Evolutionary conservation across 148 eudicot genomes (phyloP), one percentile per base, ranked within the genome.

Genomic region (Dysphania ambrosioides): DNA sequence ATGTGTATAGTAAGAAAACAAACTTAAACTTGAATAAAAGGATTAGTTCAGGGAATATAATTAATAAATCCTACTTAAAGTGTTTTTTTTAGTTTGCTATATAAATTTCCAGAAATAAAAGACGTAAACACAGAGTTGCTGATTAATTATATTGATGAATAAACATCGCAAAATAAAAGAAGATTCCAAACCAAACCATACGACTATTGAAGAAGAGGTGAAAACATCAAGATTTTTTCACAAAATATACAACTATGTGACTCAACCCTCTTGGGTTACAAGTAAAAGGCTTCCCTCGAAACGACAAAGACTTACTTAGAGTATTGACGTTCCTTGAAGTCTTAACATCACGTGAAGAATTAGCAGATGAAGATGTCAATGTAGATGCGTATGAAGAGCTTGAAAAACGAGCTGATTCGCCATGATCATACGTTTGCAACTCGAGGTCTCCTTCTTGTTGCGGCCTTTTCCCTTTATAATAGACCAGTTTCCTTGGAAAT

Each of bases 251-350:
- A 26, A 65, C 49, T 24, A 79, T 24, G 26, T 42, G 65, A 64
- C 72, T 66, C 6, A 80, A 80, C 18, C 75, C 76, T 21, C 71
- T 62, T 40, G 71, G 82, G 42, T 49, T 66, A 40, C 82, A 75
- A 34, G 66, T 70, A 75, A 80, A 75, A 11, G 76, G 23, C 72
- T 41, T 75, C 31, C 58, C 72, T 38, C 57, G 71, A 42, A 71
- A 41, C 75, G 71, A 41, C 75, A 75, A 72, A 55, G 58, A 71
- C 67, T 74, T 70, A 23, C 75, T 47, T 26, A 24, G 71, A 34
- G 19, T 23, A 74, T 68, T 53, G 8, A 57, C 58, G 6, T 74
- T 61, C 24, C 74, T 67, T 19, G 70, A 73, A 70, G 10, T 6
- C 29, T 65, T 75, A 8, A 69, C 62, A 18, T 55, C 71, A 1